Conservation (phyloP, 2,329 filamentous ascomycete species). For the Gaeumannomyces tritici region DNA sequence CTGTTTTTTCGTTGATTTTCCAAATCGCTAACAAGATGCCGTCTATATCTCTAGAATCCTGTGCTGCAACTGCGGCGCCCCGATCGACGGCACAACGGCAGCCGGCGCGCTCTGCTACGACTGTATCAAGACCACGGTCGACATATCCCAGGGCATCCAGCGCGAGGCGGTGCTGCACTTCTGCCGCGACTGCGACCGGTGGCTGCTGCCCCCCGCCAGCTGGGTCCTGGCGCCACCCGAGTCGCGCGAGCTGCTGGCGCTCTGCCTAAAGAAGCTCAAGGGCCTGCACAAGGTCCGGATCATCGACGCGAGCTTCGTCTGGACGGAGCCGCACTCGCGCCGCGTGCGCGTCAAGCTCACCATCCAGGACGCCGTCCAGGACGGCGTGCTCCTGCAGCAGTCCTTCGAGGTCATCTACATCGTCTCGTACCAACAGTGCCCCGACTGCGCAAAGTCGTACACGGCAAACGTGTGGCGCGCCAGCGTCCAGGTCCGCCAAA, state of each 20-base stretch:
- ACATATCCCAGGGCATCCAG: conserved; percentile 86
- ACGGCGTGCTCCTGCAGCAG: conserved; percentile 70
- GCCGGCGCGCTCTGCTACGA: conserved; percentile 89
- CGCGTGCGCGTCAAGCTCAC: conserved; percentile 93
- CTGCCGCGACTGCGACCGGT: conserved; percentile 91
- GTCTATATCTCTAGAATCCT: conserved; percentile 56
- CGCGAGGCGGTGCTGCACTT: conserved; percentile 83
- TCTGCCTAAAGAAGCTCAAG: conserved; percentile 81
- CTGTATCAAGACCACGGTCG: conserved; percentile 88
- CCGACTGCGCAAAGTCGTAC: conserved; percentile 91
- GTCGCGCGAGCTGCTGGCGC: conserved; percentile 81
- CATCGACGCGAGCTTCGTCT: conserved; percentile 92
- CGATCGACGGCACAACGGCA: conserved; percentile 83
- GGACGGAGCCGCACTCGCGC: conserved; percentile 95
- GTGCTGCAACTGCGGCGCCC: conserved; percentile 93
- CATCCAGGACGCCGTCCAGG: conserved; percentile 61
- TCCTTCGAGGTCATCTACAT: conserved; percentile 91
- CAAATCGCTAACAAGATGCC: not conserved
- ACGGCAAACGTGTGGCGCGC: conserved; percentile 95
- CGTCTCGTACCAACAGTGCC: conserved; percentile 85
- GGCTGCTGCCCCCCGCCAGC: conserved; percentile 74
- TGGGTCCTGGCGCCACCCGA: conserved; percentile 83
- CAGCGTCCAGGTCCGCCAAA: conserved; percentile 89
- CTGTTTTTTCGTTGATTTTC: conserved; percentile 7
- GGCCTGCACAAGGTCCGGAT: conserved; percentile 86